These are phyloP conservation scores for Fusarium sp. DNA, from an alignment of 2,329 filamentous ascomycete genomes.

Conservation along the genomic window DNA sequence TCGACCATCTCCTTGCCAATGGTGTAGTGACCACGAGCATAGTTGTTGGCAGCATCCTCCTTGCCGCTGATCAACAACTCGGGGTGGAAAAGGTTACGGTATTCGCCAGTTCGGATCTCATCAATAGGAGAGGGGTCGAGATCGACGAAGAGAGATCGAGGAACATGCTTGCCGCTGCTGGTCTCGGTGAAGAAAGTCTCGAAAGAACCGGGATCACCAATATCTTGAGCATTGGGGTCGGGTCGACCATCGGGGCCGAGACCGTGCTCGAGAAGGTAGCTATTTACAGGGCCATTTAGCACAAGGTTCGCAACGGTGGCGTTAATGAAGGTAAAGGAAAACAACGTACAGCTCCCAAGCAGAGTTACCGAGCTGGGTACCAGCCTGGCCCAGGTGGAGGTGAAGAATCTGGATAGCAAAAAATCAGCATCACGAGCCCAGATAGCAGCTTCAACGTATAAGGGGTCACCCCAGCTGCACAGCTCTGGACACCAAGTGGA, in stretches of 20 bases:
- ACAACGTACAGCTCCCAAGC: constrained; percentile 79
- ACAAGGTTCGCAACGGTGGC: constrained; percentile 4
- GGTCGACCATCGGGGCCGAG: constrained; percentile 74
- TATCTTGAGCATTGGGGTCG: constrained; percentile 70
- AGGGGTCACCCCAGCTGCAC: constrained; percentile 13
- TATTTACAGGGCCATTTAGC: constrained; percentile 52
- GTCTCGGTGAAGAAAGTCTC: constrained; percentile 83
- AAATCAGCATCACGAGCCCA: constrained; percentile 35
- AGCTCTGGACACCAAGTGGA: constrained; percentile 40
- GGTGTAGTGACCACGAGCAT: constrained; percentile 81
- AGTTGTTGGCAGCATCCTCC: constrained; percentile 84
- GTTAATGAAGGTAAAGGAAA: constrained; percentile 40
- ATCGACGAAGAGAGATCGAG: constrained; percentile 78
- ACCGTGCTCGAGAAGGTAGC: constrained; percentile 80
- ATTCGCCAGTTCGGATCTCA: constrained; percentile 76
- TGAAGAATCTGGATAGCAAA: constrained; percentile 66
- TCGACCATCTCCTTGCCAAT: constrained; percentile 83
- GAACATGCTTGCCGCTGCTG: constrained; percentile 77
- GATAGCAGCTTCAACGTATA: constrained; percentile 19
- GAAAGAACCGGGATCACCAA: constrained; percentile 72
- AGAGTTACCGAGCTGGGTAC: constrained; percentile 79
- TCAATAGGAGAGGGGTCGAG: constrained; percentile 80
- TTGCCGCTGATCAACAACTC: constrained; percentile 80
- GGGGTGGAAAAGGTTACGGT: constrained; percentile 78
- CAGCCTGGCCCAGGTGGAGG: constrained; percentile 76